These are phyloP conservation scores for Eucalyptus regnans DNA, from an alignment of 345 rosid genomes.

Conservation along the genomic window DNA sequence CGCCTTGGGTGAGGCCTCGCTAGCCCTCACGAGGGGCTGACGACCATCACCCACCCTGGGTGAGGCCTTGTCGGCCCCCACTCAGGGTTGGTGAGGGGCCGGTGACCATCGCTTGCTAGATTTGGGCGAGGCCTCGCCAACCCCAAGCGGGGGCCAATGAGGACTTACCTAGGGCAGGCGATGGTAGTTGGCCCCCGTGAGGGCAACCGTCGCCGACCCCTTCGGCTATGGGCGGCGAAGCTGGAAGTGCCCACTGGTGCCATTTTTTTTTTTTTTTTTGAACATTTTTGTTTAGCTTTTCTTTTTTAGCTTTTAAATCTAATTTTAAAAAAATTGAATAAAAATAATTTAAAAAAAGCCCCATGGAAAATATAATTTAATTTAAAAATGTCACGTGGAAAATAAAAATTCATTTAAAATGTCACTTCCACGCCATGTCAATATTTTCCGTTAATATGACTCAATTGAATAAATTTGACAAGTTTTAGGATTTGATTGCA, in stretches of 20 bases:
- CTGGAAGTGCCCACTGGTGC: rapidly evolving
- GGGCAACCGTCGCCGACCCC: rapidly evolving
- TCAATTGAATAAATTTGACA: too few relatives aligned
- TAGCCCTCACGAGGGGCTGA: too few relatives aligned
- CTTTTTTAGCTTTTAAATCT: too few relatives aligned
- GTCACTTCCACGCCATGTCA: rapidly evolving
- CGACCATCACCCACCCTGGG: rapidly evolving
- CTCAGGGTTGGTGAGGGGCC: rapidly evolving
- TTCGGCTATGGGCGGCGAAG: rapidly evolving
- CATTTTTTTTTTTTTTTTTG: too few relatives aligned
- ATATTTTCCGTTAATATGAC: rapidly evolving
- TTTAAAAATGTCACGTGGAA: too few relatives aligned
- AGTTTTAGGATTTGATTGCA: rapidly evolving
- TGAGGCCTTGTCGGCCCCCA: rapidly evolving
- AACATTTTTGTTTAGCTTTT: too few relatives aligned
- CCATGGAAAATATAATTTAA: too few relatives aligned
- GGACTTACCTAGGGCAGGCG: too few relatives aligned
- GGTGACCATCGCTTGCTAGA: rapidly evolving
- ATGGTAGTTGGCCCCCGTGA: rapidly evolving
- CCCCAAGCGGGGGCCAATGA: too few relatives aligned
- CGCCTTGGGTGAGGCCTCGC: rapidly evolving
- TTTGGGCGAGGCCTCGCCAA: rapidly evolving
- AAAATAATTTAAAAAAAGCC: too few relatives aligned
- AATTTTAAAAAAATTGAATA: too few relatives aligned
- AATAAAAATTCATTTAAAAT: too few relatives aligned